A percentile compares a stretch with the other conserved stretches of the same genome.
Evolutionary conservation across 306 rosid genomes (phyloP).

Genomic region (Cucurbita pepo): DNA sequence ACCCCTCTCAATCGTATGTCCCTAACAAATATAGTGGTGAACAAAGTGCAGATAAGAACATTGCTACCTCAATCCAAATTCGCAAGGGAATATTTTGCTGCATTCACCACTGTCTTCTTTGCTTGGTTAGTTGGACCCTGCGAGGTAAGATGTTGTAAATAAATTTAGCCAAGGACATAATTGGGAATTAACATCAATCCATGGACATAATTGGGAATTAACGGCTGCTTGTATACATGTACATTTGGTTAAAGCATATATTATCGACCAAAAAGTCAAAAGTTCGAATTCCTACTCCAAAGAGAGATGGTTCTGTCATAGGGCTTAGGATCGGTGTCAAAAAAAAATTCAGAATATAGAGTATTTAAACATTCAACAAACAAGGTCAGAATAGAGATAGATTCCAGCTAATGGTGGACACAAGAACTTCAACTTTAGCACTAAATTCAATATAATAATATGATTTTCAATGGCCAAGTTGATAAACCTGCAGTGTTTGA

Average conservation of each 20-base stretch:
- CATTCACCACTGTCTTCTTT: conserved; percentile 60
- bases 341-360: neutral
- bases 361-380: neutral
- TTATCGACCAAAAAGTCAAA: neutral
- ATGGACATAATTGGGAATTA: neutral
- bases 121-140: conserved; percentile 86
- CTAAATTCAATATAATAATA: neutral
- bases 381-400: neutral
- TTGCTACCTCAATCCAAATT: conserved; percentile 52
- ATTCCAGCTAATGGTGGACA: neutral
- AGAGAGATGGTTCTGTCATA: neutral
- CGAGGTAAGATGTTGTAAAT: conserved; percentile 32
- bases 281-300: neutral
- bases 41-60: conserved; percentile 42
- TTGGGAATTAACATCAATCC: neutral
- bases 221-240: neutral
- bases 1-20: neutral
- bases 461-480: conserved; percentile 3
- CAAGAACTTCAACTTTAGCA: neutral
- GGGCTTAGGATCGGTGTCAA: neutral
- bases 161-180: neutral
- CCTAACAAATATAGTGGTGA: neutral
- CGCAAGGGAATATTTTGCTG: conserved; percentile 57
- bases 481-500: neutral
- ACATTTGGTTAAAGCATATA: neutral